Conservation (phyloP, 768 basidiomycete genomes). For the Leccinum incarnatum region DNA sequence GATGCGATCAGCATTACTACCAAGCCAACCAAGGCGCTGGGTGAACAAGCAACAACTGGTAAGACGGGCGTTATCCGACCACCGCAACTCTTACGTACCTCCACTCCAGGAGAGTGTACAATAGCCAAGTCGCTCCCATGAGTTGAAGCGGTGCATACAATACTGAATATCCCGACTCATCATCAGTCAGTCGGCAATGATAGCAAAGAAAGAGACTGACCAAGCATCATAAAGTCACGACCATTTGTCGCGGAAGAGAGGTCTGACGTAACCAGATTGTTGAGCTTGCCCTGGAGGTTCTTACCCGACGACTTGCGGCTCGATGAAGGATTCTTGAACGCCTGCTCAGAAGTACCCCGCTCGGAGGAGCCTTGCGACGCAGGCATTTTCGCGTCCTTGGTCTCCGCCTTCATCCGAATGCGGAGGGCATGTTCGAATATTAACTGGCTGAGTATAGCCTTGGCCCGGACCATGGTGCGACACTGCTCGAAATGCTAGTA, state of each 20-base stretch:
- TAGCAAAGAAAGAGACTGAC: neutral
- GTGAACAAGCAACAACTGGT: too few species aligned
- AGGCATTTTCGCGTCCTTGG: neutral
- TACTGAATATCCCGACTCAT: neutral
- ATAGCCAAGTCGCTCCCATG: neutral
- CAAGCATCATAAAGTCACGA: conserved; percentile 2
- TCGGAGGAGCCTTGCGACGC: neutral
- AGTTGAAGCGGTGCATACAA: conserved; percentile 1
- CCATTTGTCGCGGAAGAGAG: neutral
- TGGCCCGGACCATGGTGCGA: conserved; percentile 1
- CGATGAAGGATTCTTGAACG: neutral
- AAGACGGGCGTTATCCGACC: neutral
- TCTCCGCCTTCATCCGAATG: conserved; percentile 2
- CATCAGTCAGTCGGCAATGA: neutral
- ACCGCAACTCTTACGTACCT: neutral
- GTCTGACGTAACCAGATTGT: conserved; percentile 4
- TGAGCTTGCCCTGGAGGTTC: conserved; percentile 1
- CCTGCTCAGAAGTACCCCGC: neutral
- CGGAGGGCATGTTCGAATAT: conserved; percentile 5
- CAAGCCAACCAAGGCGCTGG: conserved; percentile 1
- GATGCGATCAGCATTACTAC: neutral
- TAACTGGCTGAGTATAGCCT: conserved; percentile 2
- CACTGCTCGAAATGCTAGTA: neutral
- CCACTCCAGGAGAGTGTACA: conserved; percentile 4
- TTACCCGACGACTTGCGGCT: neutral